Evolutionary conservation across 805 yeast genomes (phyloP).

Genomic region (Lipomyces anomalus): DNA sequence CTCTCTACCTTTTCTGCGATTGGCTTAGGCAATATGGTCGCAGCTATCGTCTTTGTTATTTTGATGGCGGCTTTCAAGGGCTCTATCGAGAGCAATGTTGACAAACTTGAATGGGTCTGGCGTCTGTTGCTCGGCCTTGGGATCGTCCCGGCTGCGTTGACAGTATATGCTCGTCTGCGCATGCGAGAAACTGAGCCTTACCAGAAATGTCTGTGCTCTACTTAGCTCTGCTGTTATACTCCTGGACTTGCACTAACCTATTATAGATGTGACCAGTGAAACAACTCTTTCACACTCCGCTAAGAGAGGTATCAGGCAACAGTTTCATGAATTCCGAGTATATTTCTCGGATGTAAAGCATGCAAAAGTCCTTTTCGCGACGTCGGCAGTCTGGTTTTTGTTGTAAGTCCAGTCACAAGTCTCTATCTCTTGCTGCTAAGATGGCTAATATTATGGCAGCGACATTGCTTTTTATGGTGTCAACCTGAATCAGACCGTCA

Average conservation of each 20-base stretch:
- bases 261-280: not conserved
- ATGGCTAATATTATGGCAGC: conserved; percentile 9
- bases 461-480: conserved; percentile 88
- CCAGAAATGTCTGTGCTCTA: not conserved
- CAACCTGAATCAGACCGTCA: conserved; percentile 70
- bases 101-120: conserved; percentile 51
- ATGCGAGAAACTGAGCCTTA: not conserved
- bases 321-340: conserved; percentile 47
- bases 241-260: not conserved
- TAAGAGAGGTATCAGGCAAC: not conserved
- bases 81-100: conserved; percentile 47
- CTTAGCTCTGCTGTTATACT: not conserved
- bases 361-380: conserved; percentile 73
- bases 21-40: conserved; percentile 88
- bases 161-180: not conserved
- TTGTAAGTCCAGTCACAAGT: conserved; percentile 30
- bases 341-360: conserved; percentile 84
- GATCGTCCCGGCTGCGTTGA: not conserved
- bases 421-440: not conserved
- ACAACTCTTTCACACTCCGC: not conserved
- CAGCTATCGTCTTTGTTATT: conserved; percentile 75
- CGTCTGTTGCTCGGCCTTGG: conserved; percentile 42
- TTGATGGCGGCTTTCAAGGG: conserved; percentile 70
- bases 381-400: conserved; percentile 87
- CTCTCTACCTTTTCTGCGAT: conserved; percentile 92